These are phyloP conservation scores for Pyrus betulifolia DNA, from an alignment of 306 rosid genomes.

Conservation along the genomic window DNA sequence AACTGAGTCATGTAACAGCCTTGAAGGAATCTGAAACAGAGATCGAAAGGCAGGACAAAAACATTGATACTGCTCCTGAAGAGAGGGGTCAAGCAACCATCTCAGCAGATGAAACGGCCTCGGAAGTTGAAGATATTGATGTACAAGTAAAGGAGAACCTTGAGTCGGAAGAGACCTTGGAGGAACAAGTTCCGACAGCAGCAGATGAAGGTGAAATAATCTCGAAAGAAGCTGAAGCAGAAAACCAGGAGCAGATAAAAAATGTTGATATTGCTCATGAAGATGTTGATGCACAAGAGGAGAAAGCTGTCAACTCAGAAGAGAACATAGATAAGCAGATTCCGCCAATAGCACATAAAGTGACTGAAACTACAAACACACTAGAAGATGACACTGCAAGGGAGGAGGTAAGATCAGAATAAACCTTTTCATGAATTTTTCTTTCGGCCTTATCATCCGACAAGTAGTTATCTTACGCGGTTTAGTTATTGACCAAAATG, in stretches of 20 bases:
- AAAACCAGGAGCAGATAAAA: not conserved
- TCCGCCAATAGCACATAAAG: not conserved
- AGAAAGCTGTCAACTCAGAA: not conserved
- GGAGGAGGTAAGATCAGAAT: constrained; percentile 18
- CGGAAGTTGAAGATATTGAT: not conserved
- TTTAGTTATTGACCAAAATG: too few relatives aligned
- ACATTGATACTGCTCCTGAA: not conserved
- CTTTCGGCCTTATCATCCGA: not conserved
- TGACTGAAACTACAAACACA: not conserved
- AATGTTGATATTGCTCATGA: not conserved
- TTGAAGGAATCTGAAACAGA: constrained; percentile 10
- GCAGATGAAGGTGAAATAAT: not conserved
- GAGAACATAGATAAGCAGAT: not conserved
- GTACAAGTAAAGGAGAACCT: not conserved
- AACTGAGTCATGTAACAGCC: not conserved
- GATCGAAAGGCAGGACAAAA: not conserved
- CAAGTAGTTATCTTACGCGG: too few relatives aligned
- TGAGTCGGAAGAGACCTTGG: not conserved
- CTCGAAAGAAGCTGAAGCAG: constrained; percentile 1
- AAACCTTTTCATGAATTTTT: not conserved
- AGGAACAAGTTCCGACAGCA: not conserved
- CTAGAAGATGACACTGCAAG: not conserved
- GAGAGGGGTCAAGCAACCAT: not conserved
- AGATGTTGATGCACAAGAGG: not conserved
- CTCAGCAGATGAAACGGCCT: not conserved